Base-by-base conservation (phyloP, 1,284 basidiomycete genomes). In the Leccinum fallax region DNA sequence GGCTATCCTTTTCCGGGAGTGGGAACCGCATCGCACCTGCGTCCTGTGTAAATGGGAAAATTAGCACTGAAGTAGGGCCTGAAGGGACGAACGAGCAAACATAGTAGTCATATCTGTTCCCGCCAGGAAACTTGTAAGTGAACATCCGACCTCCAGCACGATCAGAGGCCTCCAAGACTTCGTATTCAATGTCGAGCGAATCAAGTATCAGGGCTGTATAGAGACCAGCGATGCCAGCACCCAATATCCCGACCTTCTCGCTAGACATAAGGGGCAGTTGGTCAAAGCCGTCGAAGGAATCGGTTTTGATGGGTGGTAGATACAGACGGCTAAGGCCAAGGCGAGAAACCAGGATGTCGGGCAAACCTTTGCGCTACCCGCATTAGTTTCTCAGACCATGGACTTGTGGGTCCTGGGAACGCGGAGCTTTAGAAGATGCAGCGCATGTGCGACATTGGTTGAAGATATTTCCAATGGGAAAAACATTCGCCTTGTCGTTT, bases 151-250 rank as follows among this genome's bases (percentile, higher is more conserved):
- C 78, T 7, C 77, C 78, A 24, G 63, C 54, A 24, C 69, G 64
- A 4, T 65, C 55, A 4, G 55, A 59, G 2, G 73, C 77, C 59
- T 79, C 77, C 0, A 78, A 53, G n/a, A 79, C 71, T 34, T 76
- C 67, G 58, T 74, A 79, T 1, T 60, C 21, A 57, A 79, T 74
- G 11, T 65, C 67, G 16, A 75, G 68, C 4, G 59, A 63, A 11
- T 79, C 69, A 8, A 79, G 72, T 0, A 78, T 76, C 60, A 79
- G 63, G 28, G 74, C 77, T 1, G 73, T 63, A 58, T 78, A 79
- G n/a, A 79, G 64, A 19, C 78, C 77, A 16, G 77, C 78, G 5
- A 72, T 66, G 3, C 76, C 74, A 38, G 69, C 67, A 1, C 67
- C 67, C 6, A 68, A 11, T 9, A 68, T 70, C 21, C 68, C 69